Base-by-base conservation (phyloP, 75 land plant species). In the Pinus tabuliformis region DNA sequence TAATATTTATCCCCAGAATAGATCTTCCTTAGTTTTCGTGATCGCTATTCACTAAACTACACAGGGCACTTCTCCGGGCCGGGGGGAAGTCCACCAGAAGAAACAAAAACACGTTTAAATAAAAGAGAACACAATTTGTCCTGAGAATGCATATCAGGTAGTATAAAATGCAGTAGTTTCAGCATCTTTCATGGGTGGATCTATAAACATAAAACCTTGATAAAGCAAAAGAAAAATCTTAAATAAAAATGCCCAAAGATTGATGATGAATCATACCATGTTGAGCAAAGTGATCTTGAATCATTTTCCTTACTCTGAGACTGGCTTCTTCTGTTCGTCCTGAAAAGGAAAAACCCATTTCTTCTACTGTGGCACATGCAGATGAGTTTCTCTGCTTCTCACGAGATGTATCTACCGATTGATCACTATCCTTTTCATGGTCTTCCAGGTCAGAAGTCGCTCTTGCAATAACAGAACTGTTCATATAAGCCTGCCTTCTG, bases 321-420 rank as follows among this genome's bases (percentile, higher is more conserved):
- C 85, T 91, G 52, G 89, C 86, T 81, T 72, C 74, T 8, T 66
- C 81, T 15, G 75, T 81, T 16, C 70, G 59, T 1, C 80, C 77
- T 21, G 72, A 75, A 22, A 89, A 89, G 6, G 54, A 78, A 73
- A 36, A 37, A 63, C 98, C 98, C 96, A 95, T 95, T 79, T 95
- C 89, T 57, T 95, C 98, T 22, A 88, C 98, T 24, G 91, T 91
- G 2, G 92, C 98, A 75, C 98, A 95, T 39, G 57, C 54, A 39
- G 70, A 56, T 49, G 83, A 80, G 33, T 60, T 37, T 37, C 66
- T 64, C 76, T 64, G 37, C 42, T 3, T 54, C 74, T 17, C 39
- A 16, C 3, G 13, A 68, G 42, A 37, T 11, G 22, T 13, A 68
- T 42, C 39, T 18, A 8, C 72, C 6, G 11, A 18, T 3, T 37